Conservation (phyloP, 345 rosid genomes). For the Aurinia saxatilis region DNA sequence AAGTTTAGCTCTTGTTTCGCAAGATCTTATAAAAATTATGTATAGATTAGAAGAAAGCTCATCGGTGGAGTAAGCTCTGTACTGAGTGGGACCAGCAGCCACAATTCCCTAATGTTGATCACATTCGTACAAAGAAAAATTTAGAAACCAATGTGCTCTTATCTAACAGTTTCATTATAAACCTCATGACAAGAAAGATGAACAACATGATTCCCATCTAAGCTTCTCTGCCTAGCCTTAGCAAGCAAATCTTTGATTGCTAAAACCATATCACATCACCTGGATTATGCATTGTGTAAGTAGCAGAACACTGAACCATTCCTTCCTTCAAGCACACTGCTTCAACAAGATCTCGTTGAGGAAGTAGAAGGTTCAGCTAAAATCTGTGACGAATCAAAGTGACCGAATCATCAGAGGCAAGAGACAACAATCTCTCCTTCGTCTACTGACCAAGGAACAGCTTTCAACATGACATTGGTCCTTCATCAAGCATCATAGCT, state of each 20-base stretch:
- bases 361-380: slow-evolving; percentile 55
- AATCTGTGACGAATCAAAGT: slow-evolving; percentile 74
- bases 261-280: slow-evolving; percentile 98
- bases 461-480: slow-evolving; percentile 82
- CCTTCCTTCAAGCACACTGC: slow-evolving; percentile 85
- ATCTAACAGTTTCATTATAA: slow-evolving; percentile 85
- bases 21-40: too few species aligned
- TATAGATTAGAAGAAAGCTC: slow-evolving; percentile 49
- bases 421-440: slow-evolving; percentile 68
- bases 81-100: slow-evolving; percentile 92
- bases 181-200: slow-evolving; percentile 94
- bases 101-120: slow-evolving; percentile 56
- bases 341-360: slow-evolving; percentile 59
- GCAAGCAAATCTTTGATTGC: slow-evolving; percentile 88
- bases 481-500: slow-evolving; percentile 63
- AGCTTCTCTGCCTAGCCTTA: slow-evolving; percentile 78
- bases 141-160: slow-evolving; percentile 17
- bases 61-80: slow-evolving; percentile 91
- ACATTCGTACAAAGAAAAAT: background rate
- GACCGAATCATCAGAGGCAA: slow-evolving; percentile 59
- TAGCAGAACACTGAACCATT: slow-evolving; percentile 98
- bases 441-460: slow-evolving; percentile 81
- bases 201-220: slow-evolving; percentile 81
- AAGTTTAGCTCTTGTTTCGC: background rate
- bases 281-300: slow-evolving; percentile 82